Conservation (phyloP, 1,284 basidiomycete genomes). For the Leccinum angustisporum region DNA sequence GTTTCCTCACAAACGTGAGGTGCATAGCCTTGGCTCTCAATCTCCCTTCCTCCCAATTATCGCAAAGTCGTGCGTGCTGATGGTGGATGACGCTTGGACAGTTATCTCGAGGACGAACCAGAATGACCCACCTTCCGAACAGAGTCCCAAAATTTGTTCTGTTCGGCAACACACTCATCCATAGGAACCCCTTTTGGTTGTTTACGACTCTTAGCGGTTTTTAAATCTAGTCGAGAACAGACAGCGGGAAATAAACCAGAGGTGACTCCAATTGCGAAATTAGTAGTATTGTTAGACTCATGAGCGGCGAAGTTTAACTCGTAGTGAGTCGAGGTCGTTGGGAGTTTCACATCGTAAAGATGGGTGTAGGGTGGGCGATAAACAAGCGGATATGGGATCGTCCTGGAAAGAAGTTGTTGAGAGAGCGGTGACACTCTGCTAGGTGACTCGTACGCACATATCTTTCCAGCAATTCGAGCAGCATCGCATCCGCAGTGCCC, state of each 20-base stretch:
- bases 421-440: background rate
- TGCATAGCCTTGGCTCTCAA: constrained; percentile 1
- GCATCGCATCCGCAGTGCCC: constrained; percentile 39
- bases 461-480: constrained; percentile 34
- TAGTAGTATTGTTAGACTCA: no score
- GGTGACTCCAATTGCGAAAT: no score
- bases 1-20: constrained; percentile 4
- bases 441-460: constrained; percentile 8
- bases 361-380: background rate
- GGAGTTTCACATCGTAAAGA: background rate
- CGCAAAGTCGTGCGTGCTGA: constrained; percentile 8
- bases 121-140: constrained; percentile 1
- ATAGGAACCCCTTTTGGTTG: no score
- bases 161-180: no score
- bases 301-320: no score
- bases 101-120: background rate
- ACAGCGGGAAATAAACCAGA: no score
- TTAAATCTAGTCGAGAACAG: no score
- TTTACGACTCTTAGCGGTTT: no score
- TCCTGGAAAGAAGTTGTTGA: constrained; percentile 8
- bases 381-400: background rate
- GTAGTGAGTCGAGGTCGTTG: background rate
- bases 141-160: no score
- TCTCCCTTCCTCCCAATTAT: no score
- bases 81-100: background rate